Base-by-base conservation (phyloP, 148 eudicot species). In the Camellia lanceoleosa region DNA sequence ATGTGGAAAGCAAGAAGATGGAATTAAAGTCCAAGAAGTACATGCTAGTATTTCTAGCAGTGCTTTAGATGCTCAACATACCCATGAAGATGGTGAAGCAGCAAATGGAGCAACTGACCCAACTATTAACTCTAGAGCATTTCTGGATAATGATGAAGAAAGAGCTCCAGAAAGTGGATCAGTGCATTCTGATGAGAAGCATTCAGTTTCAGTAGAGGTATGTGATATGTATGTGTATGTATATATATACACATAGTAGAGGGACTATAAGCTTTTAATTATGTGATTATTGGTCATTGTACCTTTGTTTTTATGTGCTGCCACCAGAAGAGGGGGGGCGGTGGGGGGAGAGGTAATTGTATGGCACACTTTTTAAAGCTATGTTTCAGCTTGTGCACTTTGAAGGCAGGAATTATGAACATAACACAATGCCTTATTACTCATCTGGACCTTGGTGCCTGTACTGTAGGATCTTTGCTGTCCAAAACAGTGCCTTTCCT, bases 181-280 rank as follows among this genome's bases (percentile, higher is more conserved):
- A 56, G 1, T 73, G 69, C 68, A 54, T 72, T 73, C 83, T 64
- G 63, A 73, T 65, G 75, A 81, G 61, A 89, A 85, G 77, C 86
- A 85, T 80, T 80, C 89, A 77, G 5, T 84, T 58, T 82, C 87
- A 42, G 18, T 87, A 14, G 71, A 85, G 86, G 89, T 85, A 76
- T 47, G 43, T 54, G 11, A 44, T 73, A 55, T 49, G 20, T n/a
- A 1, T 8, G 16, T 16, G 20, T n/a, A 1, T 8, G 16, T 16
- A 13, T 38, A n/a, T 11, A 3, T 7, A 55, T 2, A 6, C 47
- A 20, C 43, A 66, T 1, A 51, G 4, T 46, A 68, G 68, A 69
- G 74, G 41, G 58, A 4, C 61, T 49, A 71, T 44, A 69, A 42
- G 3, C 10, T 68, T 56, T 46, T 30, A 6, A 16, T 13, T 52